Evolutionary conservation across 2,329 filamentous ascomycete genomes (phyloP), one percentile per base, ranked within the genome.

Genomic region (Dissoconium aciculare): DNA sequence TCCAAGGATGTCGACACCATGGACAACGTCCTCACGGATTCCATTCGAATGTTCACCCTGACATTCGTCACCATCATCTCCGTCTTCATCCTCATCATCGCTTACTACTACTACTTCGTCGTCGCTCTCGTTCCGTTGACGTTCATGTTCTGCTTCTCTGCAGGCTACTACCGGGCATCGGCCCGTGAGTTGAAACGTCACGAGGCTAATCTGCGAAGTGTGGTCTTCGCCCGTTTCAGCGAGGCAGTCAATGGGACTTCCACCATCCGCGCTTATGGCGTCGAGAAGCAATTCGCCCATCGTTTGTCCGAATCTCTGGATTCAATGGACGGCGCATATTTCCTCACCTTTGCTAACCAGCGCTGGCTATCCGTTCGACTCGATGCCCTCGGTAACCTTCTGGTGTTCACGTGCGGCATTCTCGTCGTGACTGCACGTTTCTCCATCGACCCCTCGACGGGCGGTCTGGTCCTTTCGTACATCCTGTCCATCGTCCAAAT

Each of bases 1-100:
- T 91, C 83, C 17, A 78, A 87, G 44, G 89, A 98, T 49, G 80
- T 95, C 24, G 83, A 94, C 49, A 82, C 89, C 34, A 91, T 95
- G 83, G 89, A 95, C 58, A 49, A 93, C 54, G 82, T 75, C 35
- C 60, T 94, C 26, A 78, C 78, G 0, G 87, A 94, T 46, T 78
- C 82, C 3, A 82, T 94, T 57, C 74, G 87, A 41, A 92, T 94
- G 74, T 94, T 87, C 60, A 77, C 85, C 46, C 61, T 94, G 45
- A 93, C 83, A 2, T 58, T 92, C 44, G 76, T 71, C 23, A 82
- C 78, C 68, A 84, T 93, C 42, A 62, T 76, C 2, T 75, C 79
- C 4, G 80, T 93, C 19, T 92, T 94, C 51, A 72, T 75, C 25
- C 66, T 95, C 42, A 91, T 93, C 59, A 89, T 95, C 46, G 77